Conservation (phyloP, 768 basidiomycete species). For the Kwoniella mangroviensis region DNA sequence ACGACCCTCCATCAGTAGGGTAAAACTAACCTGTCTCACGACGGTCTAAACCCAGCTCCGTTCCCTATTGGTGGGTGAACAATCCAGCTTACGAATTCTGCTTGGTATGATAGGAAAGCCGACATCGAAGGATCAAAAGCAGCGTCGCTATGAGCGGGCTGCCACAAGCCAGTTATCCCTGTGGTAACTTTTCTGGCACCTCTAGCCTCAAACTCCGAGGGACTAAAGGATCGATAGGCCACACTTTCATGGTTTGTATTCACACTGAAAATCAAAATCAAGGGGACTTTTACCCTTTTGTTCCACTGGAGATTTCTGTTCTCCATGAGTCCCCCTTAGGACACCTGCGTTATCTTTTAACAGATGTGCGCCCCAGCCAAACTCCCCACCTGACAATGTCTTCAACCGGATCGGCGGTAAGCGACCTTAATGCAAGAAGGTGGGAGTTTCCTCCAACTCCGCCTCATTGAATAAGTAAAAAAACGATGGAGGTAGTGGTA, state of each 20-base stretch:
- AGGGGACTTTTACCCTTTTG: conserved; percentile 79
- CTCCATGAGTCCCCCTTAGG: conserved; percentile 77
- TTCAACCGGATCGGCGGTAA: conserved; percentile 68
- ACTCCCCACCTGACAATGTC: conserved; percentile 81
- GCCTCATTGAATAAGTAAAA: conserved; percentile 78
- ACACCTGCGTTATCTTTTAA: conserved; percentile 80
- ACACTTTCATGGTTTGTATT: conserved; percentile 81
- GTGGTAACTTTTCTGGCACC: conserved; percentile 80
- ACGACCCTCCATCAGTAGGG: conserved; percentile 77
- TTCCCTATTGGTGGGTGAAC: conserved; percentile 79
- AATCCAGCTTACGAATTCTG: conserved; percentile 80
- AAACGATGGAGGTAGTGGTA: conserved; percentile 81
- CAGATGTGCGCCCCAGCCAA: conserved; percentile 80
- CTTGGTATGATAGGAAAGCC: conserved; percentile 81
- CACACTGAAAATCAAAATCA: conserved; percentile 81
- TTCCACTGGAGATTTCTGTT: conserved; percentile 80
- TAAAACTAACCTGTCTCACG: conserved; percentile 76
- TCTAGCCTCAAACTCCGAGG: conserved; percentile 77
- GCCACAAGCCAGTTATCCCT: conserved; percentile 80
- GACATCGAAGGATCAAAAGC: conserved; percentile 81
- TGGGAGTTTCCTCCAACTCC: conserved; percentile 63
- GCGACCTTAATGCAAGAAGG: conserved; percentile 61
- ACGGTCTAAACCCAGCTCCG: conserved; percentile 65
- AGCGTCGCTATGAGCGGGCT: conserved; percentile 81
- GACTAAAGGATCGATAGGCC: conserved; percentile 82